Base-by-base conservation (phyloP, 1,139 yeast genomes). In the Blastobotrys illinoisensis region DNA sequence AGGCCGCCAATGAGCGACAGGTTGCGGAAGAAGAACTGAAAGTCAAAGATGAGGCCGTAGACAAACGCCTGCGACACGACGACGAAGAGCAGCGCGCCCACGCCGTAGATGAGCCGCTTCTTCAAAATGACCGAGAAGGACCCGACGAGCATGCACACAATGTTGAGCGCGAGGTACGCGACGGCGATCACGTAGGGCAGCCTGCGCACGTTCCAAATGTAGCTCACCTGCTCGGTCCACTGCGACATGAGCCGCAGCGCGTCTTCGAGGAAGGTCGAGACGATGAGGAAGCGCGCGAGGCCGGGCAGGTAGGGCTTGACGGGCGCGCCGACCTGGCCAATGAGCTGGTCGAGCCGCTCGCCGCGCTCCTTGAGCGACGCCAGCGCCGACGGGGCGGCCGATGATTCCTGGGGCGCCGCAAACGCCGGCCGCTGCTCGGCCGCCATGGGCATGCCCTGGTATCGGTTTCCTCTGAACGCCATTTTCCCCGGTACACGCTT, bases 221-320 rank as follows among this genome's bases (percentile, higher is more conserved):
- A 93, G 68, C 83, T 85, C 28, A 89, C 89, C 71, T 93, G 99
- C 66, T 90, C 96, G 36, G 79, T 72, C 98, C 98, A 93, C 72
- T 91, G 98, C 14, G 90, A 77, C 57, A 85, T 67, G 65, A 93
- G 88, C 70, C 99, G 80, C 56, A 86, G 70, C 1, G 97, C 83
- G 68, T 93, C 99, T 71, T 93, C 99, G 64, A 84, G 82, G 69
- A 91, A 93, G 1, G 99, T 93, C 52, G 96, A 97, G 57, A 93
- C 97, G 62, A 93, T 90, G 64, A 91, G 81, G 58, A 88, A 84
- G 56, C 99, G 79, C 26, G 97, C 98, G 62, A 93, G 80, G 21
- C 86, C 83, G 13, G 98, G 98, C 55, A 75, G 65, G 54, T 69
- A 71, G 23, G 78, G 77, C 65, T 71, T 70, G 54, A 74, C 57